Percentiles rank a stretch among this genome's conserved stretches.
Conservation (phyloP, 306 rosid genomes). For the Erythrophleum fordii region DNA sequence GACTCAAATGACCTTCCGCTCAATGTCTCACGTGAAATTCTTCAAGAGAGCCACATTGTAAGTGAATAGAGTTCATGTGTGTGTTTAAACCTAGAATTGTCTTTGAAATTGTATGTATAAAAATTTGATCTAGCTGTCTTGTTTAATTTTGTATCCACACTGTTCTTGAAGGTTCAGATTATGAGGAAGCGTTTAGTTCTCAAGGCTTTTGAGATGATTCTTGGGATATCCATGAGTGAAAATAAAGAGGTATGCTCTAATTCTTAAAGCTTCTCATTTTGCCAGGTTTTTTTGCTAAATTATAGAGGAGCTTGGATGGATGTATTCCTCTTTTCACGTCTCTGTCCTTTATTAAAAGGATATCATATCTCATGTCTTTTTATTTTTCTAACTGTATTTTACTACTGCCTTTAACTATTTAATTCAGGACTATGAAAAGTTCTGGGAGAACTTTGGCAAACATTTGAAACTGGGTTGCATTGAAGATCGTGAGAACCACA, state of each 20-base stretch:
- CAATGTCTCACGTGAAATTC: conserved; percentile 97
- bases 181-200: conserved; percentile 95
- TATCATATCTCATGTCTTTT: background rate
- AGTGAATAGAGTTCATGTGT: conserved; percentile 33
- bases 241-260: conserved; percentile 68
- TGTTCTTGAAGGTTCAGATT: conserved; percentile 77
- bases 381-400: conserved; percentile 27
- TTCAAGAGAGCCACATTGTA: conserved; percentile 97
- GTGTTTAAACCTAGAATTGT: background rate
- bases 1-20: conserved; percentile 98
- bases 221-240: conserved; percentile 97
- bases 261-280: conserved; percentile 21
- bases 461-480: conserved; percentile 94
- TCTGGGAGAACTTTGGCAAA: conserved; percentile 96
- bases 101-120: background rate
- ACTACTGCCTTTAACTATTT: conserved; percentile 25
- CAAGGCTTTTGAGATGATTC: conserved; percentile 95
- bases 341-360: conserved; percentile 16
- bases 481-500: conserved; percentile 97
- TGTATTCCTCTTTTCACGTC: background rate
- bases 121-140: background rate
- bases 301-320: background rate
- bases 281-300: background rate
- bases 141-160: conserved; percentile 24
- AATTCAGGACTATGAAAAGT: conserved; percentile 87